phyloP scores from a whole-genome alignment of 2,329 filamentous ascomycete species.

The Trichoderma koningii region DNA sequence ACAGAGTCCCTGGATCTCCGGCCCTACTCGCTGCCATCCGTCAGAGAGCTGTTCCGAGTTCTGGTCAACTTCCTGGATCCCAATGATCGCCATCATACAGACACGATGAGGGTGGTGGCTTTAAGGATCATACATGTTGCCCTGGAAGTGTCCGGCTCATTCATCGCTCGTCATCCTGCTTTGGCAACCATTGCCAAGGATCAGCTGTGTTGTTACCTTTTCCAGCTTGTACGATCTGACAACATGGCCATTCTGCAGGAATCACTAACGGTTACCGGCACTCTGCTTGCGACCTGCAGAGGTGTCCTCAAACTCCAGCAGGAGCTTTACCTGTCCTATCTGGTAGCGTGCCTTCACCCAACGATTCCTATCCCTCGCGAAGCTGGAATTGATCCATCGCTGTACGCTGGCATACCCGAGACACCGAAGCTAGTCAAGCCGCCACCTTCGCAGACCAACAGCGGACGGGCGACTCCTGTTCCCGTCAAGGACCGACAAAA shows the following conservation, averaged over 20 bases:
- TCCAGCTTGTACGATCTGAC: conserved; percentile 93
- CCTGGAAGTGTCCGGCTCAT: conserved; percentile 91
- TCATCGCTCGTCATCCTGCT: conserved; percentile 88
- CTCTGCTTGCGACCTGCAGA: conserved; percentile 85
- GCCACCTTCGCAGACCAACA: conserved; percentile 68
- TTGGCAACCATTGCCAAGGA: conserved; percentile 88
- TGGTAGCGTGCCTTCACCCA: conserved; percentile 91
- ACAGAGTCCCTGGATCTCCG: conserved; percentile 63
- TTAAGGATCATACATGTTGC: conserved; percentile 96
- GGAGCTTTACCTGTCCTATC: conserved; percentile 90
- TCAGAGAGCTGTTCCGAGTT: conserved; percentile 90
- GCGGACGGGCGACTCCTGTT: conserved; percentile 85
- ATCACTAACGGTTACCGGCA: conserved; percentile 87
- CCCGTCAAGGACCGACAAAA: conserved; percentile 90
- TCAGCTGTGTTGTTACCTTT: conserved; percentile 88
- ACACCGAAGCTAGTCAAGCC: conserved; percentile 85
- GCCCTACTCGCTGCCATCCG: conserved; percentile 91
- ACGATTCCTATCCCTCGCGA: conserved; percentile 93
- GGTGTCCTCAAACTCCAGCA: conserved; percentile 92
- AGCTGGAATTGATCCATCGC: conserved; percentile 80
- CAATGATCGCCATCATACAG: conserved; percentile 87
- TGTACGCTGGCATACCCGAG: conserved; percentile 93
- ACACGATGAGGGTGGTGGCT: conserved; percentile 96
- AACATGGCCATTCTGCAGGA: conserved; percentile 95
- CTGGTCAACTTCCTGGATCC: conserved; percentile 92